Evolutionary conservation across 2,329 filamentous ascomycete species (phyloP), one percentile per base, ranked within the genome.

Genomic region (Aureobasidium sp.): DNA sequence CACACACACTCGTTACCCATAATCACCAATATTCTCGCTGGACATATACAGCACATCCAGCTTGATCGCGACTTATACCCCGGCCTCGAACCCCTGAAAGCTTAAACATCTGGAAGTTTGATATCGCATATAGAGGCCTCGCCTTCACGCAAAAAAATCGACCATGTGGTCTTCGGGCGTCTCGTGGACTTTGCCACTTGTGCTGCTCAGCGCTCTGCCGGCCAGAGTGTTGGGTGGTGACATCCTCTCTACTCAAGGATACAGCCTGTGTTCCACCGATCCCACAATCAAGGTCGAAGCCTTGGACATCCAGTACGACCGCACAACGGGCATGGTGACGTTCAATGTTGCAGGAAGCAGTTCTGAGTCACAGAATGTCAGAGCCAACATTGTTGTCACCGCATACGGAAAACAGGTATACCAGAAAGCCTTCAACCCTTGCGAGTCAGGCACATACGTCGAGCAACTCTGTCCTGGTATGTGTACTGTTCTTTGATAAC

Each of bases 351-450:
- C 86, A 37, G 94, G 93, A 64, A 85, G 82, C 63, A 97, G 89
- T 72, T 75, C 76, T 59, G 83, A 83, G 71, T 75, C 82, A 67
- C 90, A 94, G 73, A 92, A 96, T 67, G 90, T 97, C 63, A 89
- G 82, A 61, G 92, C 91, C 14, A 78, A 77, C 14, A 79, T 97
- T 63, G 81, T 84, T 27, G 89, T 97, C 42, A 88, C 82, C 29
- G 93, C 93, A 9, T 97, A 97, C 70, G 94, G 94, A 63, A 84
- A 84, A 62, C 75, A 88, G 64, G 84, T 97, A 29, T 97, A 95
- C 76, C 79, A 82, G 42, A 89, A 90, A 63, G 78, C 77, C 4
- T 96, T 97, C 75, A 85, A 97, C 70, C 94, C 94, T 39, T 99
- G 94, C 74, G 82, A 86, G 21, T 67, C 76, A 2, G 75, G 71